phyloP scores from a whole-genome alignment of 169 alveolate genomes.

The Plasmodium gonderi region DNA sequence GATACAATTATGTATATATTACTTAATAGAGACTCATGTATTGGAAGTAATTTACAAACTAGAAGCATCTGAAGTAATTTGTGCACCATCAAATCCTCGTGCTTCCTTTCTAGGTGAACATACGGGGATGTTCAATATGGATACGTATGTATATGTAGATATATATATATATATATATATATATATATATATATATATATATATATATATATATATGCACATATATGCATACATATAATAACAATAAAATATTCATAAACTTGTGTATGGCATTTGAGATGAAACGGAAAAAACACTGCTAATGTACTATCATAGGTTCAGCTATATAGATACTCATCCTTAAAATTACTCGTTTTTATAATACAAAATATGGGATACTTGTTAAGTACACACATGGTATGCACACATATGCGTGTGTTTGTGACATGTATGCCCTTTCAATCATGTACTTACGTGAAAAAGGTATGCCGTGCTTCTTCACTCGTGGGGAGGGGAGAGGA shows the following conservation, averaged over 20 bases:
- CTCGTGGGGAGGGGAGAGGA: too few species aligned
- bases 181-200: neutral
- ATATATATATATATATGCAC: neutral
- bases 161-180: neutral
- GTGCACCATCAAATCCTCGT: neutral
- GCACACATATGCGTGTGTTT: neutral
- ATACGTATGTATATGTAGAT: neutral
- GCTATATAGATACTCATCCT: too few species aligned
- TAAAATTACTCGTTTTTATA: too few species aligned
- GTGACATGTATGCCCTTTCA: neutral
- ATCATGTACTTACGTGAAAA: neutral
- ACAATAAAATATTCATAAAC: too few species aligned
- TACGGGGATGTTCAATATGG: neutral
- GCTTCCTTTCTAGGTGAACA: neutral
- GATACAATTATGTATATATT: neutral
- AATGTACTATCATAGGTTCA: too few species aligned
- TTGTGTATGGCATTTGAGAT: too few species aligned
- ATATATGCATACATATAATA: neutral
- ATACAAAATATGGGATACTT: too few species aligned
- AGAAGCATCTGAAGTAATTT: neutral
- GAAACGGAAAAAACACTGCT: too few species aligned
- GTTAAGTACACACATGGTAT: neutral
- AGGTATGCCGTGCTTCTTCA: neutral
- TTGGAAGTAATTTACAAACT: neutral
- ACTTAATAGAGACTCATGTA: neutral